These are phyloP conservation scores for Collybia mongolica DNA, from an alignment of 768 basidiomycete genomes.

Conservation along the genomic window DNA sequence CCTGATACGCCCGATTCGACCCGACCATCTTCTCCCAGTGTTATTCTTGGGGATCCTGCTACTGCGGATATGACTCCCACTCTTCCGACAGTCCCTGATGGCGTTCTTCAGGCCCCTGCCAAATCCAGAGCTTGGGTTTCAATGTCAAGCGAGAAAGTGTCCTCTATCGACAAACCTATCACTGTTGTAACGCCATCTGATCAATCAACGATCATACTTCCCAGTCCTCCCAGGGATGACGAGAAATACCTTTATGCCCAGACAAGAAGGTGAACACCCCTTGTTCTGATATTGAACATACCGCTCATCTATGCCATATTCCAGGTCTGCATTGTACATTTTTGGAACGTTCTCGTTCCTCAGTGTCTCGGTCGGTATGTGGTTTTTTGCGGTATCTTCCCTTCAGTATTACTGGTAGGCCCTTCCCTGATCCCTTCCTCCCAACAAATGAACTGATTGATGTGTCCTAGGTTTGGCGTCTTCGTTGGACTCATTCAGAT, in stretches of 20 bases:
- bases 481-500: constrained; percentile 22
- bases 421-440: neutral
- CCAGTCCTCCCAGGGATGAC: constrained; percentile 19
- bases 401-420: constrained; percentile 22
- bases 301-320: neutral
- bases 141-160: constrained; percentile 4
- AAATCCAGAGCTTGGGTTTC: neutral
- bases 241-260: constrained; percentile 21
- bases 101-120: too few relatives aligned
- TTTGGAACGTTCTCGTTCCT: constrained; percentile 25
- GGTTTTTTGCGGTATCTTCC: constrained; percentile 24
- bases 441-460: neutral
- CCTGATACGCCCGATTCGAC: too few relatives aligned
- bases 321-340: constrained; percentile 20
- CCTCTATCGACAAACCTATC: constrained; percentile 9
- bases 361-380: constrained; percentile 23
- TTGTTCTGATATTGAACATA: neutral
- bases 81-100: too few relatives aligned
- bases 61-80: neutral
- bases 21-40: neutral
- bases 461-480: constrained; percentile 18
- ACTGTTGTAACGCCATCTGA: constrained; percentile 16
- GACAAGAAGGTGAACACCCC: constrained; percentile 15
- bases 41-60: neutral
- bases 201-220: constrained; percentile 17